Base-by-base conservation (phyloP, 2,329 filamentous ascomycete genomes). In the Hymenoscyphus fructigenus region DNA sequence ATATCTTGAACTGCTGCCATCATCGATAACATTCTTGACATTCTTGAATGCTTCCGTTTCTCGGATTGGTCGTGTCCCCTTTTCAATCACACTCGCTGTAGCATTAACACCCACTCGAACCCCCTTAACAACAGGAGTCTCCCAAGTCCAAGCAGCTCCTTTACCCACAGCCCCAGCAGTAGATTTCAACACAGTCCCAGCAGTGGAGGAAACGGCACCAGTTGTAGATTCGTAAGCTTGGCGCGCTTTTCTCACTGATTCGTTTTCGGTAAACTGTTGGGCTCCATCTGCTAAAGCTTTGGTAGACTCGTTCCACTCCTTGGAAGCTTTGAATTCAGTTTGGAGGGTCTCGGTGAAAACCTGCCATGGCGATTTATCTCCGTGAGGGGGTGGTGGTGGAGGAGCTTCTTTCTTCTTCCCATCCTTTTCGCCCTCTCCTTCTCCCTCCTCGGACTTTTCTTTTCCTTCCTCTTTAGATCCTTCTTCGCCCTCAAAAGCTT, bases 271-370 rank as follows among this genome's bases (percentile, higher is more conserved):
- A 75, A 99, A 95, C 74, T 97, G 89, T 75, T 97, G 90, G 20
- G 94, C 92, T 5, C 91, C 91, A 59, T 91, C 92, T 20, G 92
- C 91, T 53, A 99, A 85, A 70, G 95, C 92, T 81, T 99, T 98
- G 53, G 94, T 99, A 55, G 92, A 96, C 76, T 99, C 95, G 75
- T 99, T 97, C 95, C 95, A 99, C 78, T 99, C 95, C 76, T 98
- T 97, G 17, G 93, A 98, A 61, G 92, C 91, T 78, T 97, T 93
- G 80, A 99, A 96, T 79, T 99, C 95, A 64, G 84, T 85, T 77
- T 92, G 88, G 79, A 99, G 87, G n/a, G 95, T 99, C 76, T 99
- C 95, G 75, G 92, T 92, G 81, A 99, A 99, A 36, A 99, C 95
- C 77, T 98, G 92, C 93, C 95, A 98, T 62, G 95, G 95, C 2